Evolutionary conservation across 2,329 filamentous ascomycete species (phyloP).

Genomic region (Exophiala spinifera): DNA sequence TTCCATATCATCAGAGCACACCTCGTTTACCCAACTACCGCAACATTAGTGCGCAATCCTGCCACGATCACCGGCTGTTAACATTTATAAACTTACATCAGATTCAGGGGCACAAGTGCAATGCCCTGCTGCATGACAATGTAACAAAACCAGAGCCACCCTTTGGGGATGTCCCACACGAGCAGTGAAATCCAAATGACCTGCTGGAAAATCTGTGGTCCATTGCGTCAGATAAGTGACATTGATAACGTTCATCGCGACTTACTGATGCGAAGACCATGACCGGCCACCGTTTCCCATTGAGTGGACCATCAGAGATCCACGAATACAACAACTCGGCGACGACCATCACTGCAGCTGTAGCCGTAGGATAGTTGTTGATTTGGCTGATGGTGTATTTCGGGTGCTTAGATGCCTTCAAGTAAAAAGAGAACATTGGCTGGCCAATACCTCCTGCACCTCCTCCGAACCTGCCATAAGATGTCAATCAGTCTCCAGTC

Average conservation of each 20-base stretch:
- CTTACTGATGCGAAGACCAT: conserved; percentile 17
- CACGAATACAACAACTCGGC: conserved; percentile 23
- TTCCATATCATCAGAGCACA: conserved; percentile 57
- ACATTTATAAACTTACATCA: conserved; percentile 42
- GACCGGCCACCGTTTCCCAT: conserved; percentile 16
- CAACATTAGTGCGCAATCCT: not conserved
- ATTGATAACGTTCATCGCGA: not conserved
- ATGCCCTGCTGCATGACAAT: conserved; percentile 49
- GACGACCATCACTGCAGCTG: conserved; percentile 19
- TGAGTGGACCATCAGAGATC: conserved; percentile 22
- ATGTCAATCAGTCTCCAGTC: not conserved
- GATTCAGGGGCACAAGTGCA: conserved; percentile 47
- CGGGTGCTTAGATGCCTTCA: conserved; percentile 32
- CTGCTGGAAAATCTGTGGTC: conserved; percentile 35
- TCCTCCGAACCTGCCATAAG: conserved; percentile 3
- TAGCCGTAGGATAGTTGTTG: conserved; percentile 26
- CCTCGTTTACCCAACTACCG: conserved; percentile 49
- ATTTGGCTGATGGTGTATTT: conserved; percentile 27
- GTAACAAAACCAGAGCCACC: conserved; percentile 63
- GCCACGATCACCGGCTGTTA: not conserved
- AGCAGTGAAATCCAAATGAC: conserved; percentile 46
- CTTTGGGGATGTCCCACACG: conserved; percentile 48
- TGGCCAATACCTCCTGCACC: conserved; percentile 10
- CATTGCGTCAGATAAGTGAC: not conserved
- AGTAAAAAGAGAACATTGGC: conserved; percentile 23